phyloP scores from a whole-genome alignment of 139 green algal genomes.

The Chlamydomonas incerta region DNA sequence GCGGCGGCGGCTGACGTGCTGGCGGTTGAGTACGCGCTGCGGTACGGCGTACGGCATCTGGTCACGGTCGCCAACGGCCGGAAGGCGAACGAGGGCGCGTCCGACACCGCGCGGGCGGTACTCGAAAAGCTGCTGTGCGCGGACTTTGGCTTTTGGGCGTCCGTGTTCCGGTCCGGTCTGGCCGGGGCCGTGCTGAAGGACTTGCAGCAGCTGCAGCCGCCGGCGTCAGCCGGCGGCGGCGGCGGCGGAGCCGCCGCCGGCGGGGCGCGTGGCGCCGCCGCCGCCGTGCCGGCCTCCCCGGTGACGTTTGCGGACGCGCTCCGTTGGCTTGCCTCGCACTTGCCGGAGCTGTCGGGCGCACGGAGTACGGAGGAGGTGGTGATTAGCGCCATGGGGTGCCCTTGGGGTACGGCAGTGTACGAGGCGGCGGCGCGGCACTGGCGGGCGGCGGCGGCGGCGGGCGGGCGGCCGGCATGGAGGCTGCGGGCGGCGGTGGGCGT shows the following conservation, averaged over 20 bases:
- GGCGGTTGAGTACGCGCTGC: conserved; percentile 6
- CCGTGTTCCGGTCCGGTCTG: neutral
- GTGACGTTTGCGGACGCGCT: neutral
- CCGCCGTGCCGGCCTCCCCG: neutral
- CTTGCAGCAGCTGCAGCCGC: neutral
- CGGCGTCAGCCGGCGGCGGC: neutral
- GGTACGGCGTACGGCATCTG: conserved; percentile 44
- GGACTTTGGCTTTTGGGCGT: conserved; percentile 1
- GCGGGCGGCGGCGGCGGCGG: neutral
- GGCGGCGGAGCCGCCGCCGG: too few relatives aligned
- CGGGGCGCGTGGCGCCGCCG: too few relatives aligned
- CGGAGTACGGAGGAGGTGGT: neutral
- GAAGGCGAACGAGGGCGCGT: too few relatives aligned
- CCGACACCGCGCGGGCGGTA: too few relatives aligned
- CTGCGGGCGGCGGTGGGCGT: conserved; percentile 5
- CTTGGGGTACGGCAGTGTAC: neutral
- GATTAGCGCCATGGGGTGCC: neutral
- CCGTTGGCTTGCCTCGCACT: neutral
- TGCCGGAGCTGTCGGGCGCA: neutral
- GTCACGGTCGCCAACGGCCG: neutral
- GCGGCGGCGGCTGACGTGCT: too few relatives aligned
- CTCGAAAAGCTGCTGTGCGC: neutral
- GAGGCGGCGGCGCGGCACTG: neutral
- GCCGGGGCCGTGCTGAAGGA: neutral
- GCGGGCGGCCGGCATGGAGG: neutral